A percentile compares a stretch with the other conserved stretches of the same genome.
phyloP scores from a whole-genome alignment of 768 basidiomycete species.

The Hygrophorus pudorinus region DNA sequence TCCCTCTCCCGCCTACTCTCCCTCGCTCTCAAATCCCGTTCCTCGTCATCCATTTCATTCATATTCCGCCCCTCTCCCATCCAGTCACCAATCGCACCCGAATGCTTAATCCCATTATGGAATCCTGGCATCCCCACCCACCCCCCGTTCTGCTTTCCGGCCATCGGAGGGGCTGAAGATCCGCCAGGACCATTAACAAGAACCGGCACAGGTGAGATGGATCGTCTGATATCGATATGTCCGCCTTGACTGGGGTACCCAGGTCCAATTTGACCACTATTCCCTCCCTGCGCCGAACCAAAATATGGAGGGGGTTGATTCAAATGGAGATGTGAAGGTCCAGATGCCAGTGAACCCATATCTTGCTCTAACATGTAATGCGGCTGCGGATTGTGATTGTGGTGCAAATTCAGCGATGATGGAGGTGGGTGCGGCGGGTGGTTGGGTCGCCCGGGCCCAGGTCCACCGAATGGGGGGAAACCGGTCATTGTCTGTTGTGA shows the following conservation, averaged over 20 bases:
- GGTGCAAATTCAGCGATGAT: constrained; percentile 1
- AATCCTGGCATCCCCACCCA: constrained; percentile 20
- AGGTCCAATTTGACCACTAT: constrained; percentile 2
- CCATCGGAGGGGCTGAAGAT: constrained; percentile 1
- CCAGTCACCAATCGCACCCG: constrained; percentile 11
- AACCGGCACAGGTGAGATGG: constrained; percentile 27
- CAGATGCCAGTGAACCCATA: constrained; percentile 15
- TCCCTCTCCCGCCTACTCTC: constrained; percentile 7
- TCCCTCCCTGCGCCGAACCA: constrained; percentile 10
- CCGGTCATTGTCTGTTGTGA: constrained; percentile 7
- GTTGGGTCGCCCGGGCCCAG: constrained; percentile 1
- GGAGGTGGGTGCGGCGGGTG: not conserved
- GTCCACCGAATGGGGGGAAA: constrained; percentile 7
- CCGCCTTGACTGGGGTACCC: constrained; percentile 8
- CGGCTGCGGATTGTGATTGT: constrained; percentile 5
- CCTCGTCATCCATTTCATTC: constrained; percentile 9
- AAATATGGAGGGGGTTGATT: constrained; percentile 24
- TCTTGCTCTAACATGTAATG: constrained; percentile 14
- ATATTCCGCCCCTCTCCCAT: constrained; percentile 12
- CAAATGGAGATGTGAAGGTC: constrained; percentile 15
- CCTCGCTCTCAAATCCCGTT: not conserved
- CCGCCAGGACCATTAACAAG: constrained; percentile 18
- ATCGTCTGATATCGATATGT: constrained; percentile 16
- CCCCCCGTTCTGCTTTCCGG: constrained; percentile 22
- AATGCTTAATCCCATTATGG: constrained; percentile 19